These are phyloP conservation scores for Synchytrium microbalum DNA, from an alignment of 371 early-diverging fungal species.

Conservation along the genomic window DNA sequence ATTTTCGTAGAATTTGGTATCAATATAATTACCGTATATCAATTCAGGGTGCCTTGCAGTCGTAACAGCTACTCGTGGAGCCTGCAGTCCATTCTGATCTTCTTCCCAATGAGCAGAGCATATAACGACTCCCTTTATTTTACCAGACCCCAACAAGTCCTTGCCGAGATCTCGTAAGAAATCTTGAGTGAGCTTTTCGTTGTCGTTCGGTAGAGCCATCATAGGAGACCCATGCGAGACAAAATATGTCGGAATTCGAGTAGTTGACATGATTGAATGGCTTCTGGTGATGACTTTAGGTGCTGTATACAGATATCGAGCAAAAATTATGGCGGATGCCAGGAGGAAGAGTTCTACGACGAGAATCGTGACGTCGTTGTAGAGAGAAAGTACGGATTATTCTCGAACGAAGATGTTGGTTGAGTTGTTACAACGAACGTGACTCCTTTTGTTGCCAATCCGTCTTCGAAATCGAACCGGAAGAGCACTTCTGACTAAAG, in stretches of 20 bases:
- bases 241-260: not conserved
- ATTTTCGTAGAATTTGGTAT: not conserved
- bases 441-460: no score
- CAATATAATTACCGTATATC: not conserved
- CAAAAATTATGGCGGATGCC: no score
- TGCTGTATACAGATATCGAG: no score
- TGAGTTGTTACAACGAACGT: no score
- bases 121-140: not conserved
- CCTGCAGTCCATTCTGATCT: not conserved
- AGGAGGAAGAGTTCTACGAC: no score
- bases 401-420: no score
- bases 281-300: no score
- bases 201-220: not conserved
- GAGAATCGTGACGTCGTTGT: no score
- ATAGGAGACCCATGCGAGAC: not conserved
- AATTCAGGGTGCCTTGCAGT: not conserved
- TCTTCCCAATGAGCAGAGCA: slow-evolving; percentile 37
- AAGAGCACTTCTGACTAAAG: no score
- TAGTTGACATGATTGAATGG: no score
- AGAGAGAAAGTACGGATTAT: no score
- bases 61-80: not conserved
- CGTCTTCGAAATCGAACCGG: no score
- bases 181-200: not conserved
- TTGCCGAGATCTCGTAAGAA: not conserved
- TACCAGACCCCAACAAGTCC: not conserved